Conservation (phyloP, 495 filamentous ascomycete species). For the Hypoxylon perforatum region DNA sequence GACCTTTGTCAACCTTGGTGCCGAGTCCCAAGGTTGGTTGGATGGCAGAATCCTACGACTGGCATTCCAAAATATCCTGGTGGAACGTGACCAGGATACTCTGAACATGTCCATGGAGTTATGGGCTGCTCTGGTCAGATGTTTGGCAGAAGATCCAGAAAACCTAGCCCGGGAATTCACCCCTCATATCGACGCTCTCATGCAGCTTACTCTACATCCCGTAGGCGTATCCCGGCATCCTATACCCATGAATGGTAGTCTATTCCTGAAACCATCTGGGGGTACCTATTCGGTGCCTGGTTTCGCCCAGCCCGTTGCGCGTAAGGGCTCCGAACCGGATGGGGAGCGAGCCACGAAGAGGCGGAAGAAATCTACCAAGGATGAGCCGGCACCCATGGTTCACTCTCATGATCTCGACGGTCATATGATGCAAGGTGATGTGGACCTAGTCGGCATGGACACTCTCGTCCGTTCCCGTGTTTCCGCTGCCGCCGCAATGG, state of each 20-base stretch:
- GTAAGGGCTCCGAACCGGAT: slow-evolving; percentile 71
- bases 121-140: slow-evolving; percentile 81
- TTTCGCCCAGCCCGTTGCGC: slow-evolving; percentile 56
- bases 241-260: slow-evolving; percentile 84
- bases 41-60: slow-evolving; percentile 88
- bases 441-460: slow-evolving; percentile 91
- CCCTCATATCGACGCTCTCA: slow-evolving; percentile 77
- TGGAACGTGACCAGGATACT: slow-evolving; percentile 84
- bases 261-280: slow-evolving; percentile 96
- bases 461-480: slow-evolving; percentile 88
- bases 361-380: slow-evolving; percentile 84
- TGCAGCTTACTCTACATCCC: slow-evolving; percentile 84
- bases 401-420: slow-evolving; percentile 94
- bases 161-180: slow-evolving; percentile 72
- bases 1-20: slow-evolving; percentile 88
- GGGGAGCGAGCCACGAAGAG: slow-evolving; percentile 69
- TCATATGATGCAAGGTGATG: slow-evolving; percentile 96
- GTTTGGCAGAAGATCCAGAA: slow-evolving; percentile 67
- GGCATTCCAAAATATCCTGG: slow-evolving; percentile 92
- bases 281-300: slow-evolving; percentile 72
- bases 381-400: slow-evolving; percentile 67
- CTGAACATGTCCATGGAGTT: slow-evolving; percentile 84
- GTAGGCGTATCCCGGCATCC: slow-evolving; percentile 91
- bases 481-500: slow-evolving; percentile 84
- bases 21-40: slow-evolving; percentile 89